Evolutionary conservation across 2,329 filamentous ascomycete species (phyloP).

Genomic region (Davidsoniella neocaledoniae): DNA sequence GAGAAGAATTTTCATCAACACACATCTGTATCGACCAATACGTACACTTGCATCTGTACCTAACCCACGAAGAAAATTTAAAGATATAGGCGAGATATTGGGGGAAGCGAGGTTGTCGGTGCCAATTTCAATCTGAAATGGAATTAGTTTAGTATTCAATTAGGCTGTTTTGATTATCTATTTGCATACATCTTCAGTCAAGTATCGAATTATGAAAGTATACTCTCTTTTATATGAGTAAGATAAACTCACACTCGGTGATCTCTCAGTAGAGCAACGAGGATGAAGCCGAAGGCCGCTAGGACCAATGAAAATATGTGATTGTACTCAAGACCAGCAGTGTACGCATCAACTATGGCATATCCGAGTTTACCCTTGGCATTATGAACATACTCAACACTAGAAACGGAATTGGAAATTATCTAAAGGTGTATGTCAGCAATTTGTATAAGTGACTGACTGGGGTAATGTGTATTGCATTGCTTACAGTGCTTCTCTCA

Average conservation of each 20-base stretch:
- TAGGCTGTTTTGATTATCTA: no score
- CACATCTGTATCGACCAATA: no score
- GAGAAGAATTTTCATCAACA: no score
- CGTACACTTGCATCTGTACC: no score
- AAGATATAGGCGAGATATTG: neutral
- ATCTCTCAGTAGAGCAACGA: constrained; percentile 18
- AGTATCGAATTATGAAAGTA: neutral
- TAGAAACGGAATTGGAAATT: constrained; percentile 19
- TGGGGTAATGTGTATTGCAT: neutral
- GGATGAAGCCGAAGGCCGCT: constrained; percentile 16
- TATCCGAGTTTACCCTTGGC: constrained; percentile 16
- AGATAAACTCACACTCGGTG: constrained; percentile 13
- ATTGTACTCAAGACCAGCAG: constrained; percentile 21
- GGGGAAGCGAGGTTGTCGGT: neutral
- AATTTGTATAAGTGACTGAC: no score
- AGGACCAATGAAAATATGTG: constrained; percentile 20
- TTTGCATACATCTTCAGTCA: neutral
- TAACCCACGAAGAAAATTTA: neutral
- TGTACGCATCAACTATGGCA: constrained; percentile 20
- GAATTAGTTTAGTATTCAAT: neutral
- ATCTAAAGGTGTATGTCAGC: constrained; percentile 15
- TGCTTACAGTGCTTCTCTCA: constrained; percentile 11
- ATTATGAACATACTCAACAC: constrained; percentile 19
- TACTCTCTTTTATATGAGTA: neutral
- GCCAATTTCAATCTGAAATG: neutral